phyloP scores from a whole-genome alignment of 345 rosid genomes.

The Alliaria petiolata region DNA sequence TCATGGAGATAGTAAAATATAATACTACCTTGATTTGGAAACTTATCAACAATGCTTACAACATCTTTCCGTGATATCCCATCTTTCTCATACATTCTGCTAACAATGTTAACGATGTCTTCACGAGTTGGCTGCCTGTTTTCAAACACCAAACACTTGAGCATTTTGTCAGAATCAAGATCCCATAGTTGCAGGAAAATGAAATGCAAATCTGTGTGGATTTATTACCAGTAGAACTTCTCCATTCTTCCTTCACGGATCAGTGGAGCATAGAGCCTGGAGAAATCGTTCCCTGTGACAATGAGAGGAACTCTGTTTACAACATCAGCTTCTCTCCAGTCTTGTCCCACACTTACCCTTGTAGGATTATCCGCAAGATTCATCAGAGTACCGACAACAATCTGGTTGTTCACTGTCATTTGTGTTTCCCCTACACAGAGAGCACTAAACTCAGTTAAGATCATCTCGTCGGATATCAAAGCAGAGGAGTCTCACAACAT shows the following conservation, averaged over 20 bases:
- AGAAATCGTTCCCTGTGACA: slow-evolving; percentile 89
- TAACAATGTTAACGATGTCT: slow-evolving; percentile 80
- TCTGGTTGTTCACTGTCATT: slow-evolving; percentile 93
- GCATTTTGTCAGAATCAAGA: not conserved
- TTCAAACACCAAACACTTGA: slow-evolving; percentile 16
- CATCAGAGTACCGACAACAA: slow-evolving; percentile 90
- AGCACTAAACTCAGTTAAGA: slow-evolving; percentile 1
- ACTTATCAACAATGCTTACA: slow-evolving; percentile 56
- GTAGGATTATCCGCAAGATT: slow-evolving; percentile 91
- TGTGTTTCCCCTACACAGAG: slow-evolving; percentile 70
- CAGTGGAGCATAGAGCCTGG: slow-evolving; percentile 86
- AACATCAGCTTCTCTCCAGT: slow-evolving; percentile 81
- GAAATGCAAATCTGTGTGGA: not conserved
- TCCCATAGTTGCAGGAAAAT: not conserved
- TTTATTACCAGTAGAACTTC: slow-evolving; percentile 76
- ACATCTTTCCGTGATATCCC: slow-evolving; percentile 69
- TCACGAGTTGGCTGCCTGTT: slow-evolving; percentile 90
- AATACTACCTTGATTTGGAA: slow-evolving; percentile 82
- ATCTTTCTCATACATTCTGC: slow-evolving; percentile 86
- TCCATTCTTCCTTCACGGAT: slow-evolving; percentile 99
- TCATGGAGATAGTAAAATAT: not conserved
- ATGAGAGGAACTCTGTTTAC: slow-evolving; percentile 85
- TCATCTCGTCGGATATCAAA: not conserved
- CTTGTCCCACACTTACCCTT: slow-evolving; percentile 94
- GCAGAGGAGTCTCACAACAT: not conserved